Evolutionary conservation across 1,284 basidiomycete genomes (phyloP).

Genomic region (Erythrobasidium hasegawianum): DNA sequence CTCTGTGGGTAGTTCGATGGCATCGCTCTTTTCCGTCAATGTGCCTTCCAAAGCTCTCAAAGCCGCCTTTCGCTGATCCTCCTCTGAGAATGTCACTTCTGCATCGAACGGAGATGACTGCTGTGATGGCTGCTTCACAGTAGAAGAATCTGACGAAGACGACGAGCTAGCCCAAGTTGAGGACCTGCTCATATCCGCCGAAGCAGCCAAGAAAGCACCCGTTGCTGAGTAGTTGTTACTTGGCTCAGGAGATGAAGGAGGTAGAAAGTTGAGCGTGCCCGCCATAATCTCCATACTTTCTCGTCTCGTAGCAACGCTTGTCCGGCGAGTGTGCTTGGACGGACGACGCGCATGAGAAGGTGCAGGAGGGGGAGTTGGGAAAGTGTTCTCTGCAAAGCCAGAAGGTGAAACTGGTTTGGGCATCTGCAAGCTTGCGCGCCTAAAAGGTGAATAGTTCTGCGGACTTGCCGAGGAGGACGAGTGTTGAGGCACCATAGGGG

Average conservation of each 20-base stretch:
- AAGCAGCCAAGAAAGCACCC: constrained; percentile 10
- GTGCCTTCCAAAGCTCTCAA: constrained; percentile 19
- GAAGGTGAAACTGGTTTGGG: neutral
- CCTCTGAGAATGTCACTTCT: constrained; percentile 10
- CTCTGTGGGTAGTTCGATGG: constrained; percentile 16
- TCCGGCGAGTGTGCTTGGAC: constrained; percentile 42
- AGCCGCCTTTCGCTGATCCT: constrained; percentile 15
- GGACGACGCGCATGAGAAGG: constrained; percentile 39
- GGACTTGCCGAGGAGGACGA: neutral
- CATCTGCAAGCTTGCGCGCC: constrained; percentile 2
- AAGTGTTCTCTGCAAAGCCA: neutral
- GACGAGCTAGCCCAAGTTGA: neutral
- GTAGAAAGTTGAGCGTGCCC: constrained; percentile 25
- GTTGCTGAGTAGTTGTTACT: constrained; percentile 9
- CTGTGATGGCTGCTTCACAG: neutral
- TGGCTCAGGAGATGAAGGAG: constrained; percentile 33
- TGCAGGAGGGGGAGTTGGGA: constrained; percentile 1
- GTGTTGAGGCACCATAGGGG: neutral
- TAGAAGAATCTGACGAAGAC: neutral
- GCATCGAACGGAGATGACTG: constrained; percentile 2
- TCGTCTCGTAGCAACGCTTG: constrained; percentile 42
- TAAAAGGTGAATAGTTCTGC: neutral
- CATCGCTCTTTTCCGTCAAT: constrained; percentile 9
- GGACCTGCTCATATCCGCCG: neutral
- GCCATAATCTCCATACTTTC: constrained; percentile 46